These are phyloP conservation scores for Davidsoniella eucalypti DNA, from an alignment of 2,329 filamentous ascomycete species.

Conservation along the genomic window DNA sequence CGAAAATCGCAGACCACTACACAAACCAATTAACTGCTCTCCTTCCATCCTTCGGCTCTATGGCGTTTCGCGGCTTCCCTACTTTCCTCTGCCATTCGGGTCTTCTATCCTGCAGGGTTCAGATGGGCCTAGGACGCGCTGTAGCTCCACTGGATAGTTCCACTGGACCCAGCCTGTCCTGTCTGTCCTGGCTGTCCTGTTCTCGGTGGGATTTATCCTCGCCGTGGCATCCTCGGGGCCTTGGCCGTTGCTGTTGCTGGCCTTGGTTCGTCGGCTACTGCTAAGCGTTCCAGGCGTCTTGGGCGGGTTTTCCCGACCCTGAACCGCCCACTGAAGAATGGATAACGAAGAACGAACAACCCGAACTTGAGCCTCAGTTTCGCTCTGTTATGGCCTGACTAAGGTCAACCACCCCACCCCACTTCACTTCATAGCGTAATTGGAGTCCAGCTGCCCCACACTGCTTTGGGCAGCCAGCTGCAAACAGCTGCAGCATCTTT, in stretches of 20 bases:
- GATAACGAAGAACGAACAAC: not conserved
- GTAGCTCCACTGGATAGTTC: no score
- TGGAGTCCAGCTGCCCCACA: not conserved
- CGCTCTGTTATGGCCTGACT: not conserved
- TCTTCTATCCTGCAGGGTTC: no score
- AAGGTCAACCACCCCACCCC: not conserved
- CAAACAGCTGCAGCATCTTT: not conserved
- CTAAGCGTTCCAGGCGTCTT: not conserved
- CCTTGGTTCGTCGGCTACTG: not conserved
- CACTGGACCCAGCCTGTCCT: no score
- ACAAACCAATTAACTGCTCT: not conserved
- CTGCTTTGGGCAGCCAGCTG: not conserved
- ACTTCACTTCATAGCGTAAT: not conserved
- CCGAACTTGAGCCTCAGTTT: not conserved
- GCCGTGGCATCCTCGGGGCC: no score
- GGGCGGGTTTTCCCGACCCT: conserved; percentile 15
- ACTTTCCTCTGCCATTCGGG: not conserved
- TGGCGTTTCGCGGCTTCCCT: conserved; percentile 7
- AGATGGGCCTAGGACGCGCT: no score
- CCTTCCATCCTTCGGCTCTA: conserved; percentile 12
- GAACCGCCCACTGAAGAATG: not conserved
- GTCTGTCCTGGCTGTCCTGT: no score
- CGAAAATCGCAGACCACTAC: not conserved
- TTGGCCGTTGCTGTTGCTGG: not conserved
- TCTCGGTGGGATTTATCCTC: no score